phyloP scores from a whole-genome alignment of 805 yeast species.

The Brettanomyces nanus region DNA sequence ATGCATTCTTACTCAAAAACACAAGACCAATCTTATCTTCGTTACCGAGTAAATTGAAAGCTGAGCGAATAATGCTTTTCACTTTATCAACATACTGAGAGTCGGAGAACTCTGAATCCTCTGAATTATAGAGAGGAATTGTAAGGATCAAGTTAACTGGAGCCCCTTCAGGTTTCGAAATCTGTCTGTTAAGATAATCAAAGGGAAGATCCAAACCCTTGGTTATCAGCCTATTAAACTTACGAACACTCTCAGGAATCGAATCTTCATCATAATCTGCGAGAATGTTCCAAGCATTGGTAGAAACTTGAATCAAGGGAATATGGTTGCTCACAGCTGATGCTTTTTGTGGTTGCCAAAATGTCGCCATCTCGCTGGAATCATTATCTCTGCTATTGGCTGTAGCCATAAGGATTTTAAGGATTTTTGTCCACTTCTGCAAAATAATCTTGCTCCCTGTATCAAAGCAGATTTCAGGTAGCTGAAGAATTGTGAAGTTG shows the following conservation, averaged over 20 bases:
- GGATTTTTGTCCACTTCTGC: conserved; percentile 22
- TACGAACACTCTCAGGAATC: conserved; percentile 33
- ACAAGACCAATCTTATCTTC: conserved; percentile 24
- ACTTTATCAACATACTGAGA: conserved; percentile 14
- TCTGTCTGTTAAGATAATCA: conserved; percentile 27
- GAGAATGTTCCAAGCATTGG: conserved; percentile 40
- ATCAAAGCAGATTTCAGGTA: conserved; percentile 16
- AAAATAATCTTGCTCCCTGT: conserved; percentile 17
- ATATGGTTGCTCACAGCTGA: conserved; percentile 6
- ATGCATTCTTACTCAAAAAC: conserved; percentile 12
- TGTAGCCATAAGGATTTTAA: conserved; percentile 14
- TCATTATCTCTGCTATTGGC: background rate
- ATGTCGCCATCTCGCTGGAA: background rate
- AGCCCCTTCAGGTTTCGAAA: conserved; percentile 31
- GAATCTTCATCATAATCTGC: conserved; percentile 16
- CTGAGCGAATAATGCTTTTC: conserved; percentile 7
- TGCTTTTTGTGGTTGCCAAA: background rate
- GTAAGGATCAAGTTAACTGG: conserved; percentile 20
- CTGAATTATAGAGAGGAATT: conserved; percentile 17
- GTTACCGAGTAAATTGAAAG: conserved; percentile 10
- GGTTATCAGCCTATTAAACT: conserved; percentile 29
- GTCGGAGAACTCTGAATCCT: conserved; percentile 13
- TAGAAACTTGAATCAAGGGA: conserved; percentile 39
- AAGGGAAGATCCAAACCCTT: conserved; percentile 36
- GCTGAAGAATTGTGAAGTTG: conserved; percentile 17